Base-by-base conservation (phyloP, 345 rosid genomes). In the Eucalyptus camaldulensis region DNA sequence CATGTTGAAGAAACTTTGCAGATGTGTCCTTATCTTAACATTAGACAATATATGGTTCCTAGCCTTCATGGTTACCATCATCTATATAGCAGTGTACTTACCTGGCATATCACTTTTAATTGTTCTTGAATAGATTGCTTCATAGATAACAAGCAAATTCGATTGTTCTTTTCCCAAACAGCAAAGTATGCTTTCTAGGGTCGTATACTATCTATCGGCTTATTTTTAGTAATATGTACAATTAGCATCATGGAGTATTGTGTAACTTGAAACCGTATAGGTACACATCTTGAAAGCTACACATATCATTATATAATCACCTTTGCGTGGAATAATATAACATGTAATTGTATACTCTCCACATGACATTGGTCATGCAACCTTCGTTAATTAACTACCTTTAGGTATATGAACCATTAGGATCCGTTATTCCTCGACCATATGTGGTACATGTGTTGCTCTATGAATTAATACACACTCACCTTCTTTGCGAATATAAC, bases 301-400 rank as follows among this genome's bases (percentile, higher is more conserved):
- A 60, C 7, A 60, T 27, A 60, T 25, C 67, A 60, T 12, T 25
- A 27, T 60, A 3, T 60, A 25, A 60, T 60, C 7, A 60, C 67
- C 0, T 60, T 60, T 60, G 67, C 0, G 8, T 1, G 0, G 0
- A 60, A 60, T 27, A 60, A 60, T 6, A 27, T 12, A 27, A 24
- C 31, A 60, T 25, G 67, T 25, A 25, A 25, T 60, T 60, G 1
- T 60, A 60, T 60, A 60, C 4, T 60, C 67, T 60, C 4, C 4
- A 27, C 67, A 60, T 60, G 67, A 60, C 8, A 60, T 0, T 5
- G 15, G 31, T 12, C 31, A 60, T 27, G 15, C 67, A 60, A 60
- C 67, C 7, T 27, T 27, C 4, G 1, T 60, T 5, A 60, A 27
- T 60, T 60, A 4, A 60, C 67, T 27, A 27, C n/a, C 2, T 3